A percentile compares a stretch with the other conserved stretches of the same genome.
Conservation (phyloP, 2,329 filamentous ascomycete genomes). For the Neofusicoccum cordaticola region DNA sequence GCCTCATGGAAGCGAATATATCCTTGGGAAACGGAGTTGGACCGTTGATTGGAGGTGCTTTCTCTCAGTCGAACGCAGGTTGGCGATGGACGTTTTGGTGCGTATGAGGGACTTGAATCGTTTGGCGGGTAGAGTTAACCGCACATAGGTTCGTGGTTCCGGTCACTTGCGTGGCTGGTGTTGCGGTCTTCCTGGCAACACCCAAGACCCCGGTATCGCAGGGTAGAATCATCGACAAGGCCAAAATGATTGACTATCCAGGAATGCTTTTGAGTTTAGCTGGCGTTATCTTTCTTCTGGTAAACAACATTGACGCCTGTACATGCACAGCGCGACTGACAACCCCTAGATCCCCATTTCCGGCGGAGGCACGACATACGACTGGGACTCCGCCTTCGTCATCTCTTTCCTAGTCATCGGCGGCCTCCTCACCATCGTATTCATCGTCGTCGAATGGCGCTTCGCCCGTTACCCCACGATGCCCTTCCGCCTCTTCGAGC, state of each 20-base stretch:
- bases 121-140: background rate
- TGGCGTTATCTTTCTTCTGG: conserved; percentile 25
- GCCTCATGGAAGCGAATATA: conserved; percentile 29
- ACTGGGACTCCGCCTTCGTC: conserved; percentile 56
- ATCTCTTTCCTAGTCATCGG: conserved; percentile 59
- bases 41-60: conserved; percentile 27
- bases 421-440: conserved; percentile 45
- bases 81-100: conserved; percentile 16
- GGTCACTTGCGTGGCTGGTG: background rate
- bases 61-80: conserved; percentile 19
- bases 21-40: conserved; percentile 27
- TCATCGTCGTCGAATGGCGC: conserved; percentile 53
- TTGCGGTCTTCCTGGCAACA: background rate
- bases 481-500: conserved; percentile 63
- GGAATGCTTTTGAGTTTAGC: conserved; percentile 28
- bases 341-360: conserved; percentile 56
- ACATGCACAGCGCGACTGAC: conserved; percentile 34
- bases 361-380: conserved; percentile 58
- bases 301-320: conserved; percentile 30
- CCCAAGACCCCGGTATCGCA: background rate
- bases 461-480: conserved; percentile 47
- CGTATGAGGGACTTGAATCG: background rate
- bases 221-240: background rate
- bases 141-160: background rate
- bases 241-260: conserved; percentile 9